phyloP scores from a whole-genome alignment of 345 rosid genomes.

The Melaleuca quinquenervia region DNA sequence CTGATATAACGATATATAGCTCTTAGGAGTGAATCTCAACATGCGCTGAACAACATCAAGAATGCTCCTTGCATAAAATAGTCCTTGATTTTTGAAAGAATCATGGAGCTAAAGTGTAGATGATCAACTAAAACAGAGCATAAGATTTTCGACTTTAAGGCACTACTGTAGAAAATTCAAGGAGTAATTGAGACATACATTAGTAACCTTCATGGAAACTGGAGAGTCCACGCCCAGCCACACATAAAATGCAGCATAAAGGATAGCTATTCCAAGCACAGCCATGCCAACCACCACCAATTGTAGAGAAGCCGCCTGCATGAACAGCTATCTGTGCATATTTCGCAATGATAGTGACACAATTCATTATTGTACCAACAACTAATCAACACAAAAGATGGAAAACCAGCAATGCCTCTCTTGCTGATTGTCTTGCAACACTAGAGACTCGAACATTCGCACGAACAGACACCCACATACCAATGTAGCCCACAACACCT shows the following conservation, averaged over 20 bases:
- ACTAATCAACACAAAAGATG: not conserved
- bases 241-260: conserved; percentile 85
- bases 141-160: not conserved
- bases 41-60: not conserved
- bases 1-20: not conserved
- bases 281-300: conserved; percentile 99
- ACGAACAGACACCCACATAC: conserved; percentile 99
- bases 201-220: conserved; percentile 82
- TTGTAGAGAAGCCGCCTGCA: conserved; percentile 97
- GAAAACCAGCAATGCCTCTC: conserved; percentile 97
- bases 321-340: conserved; percentile 74
- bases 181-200: conserved; percentile 41
- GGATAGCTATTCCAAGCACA: conserved; percentile 90
- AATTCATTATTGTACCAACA: conserved; percentile 6
- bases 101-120: not conserved
- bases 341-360: conserved; percentile 12
- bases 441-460: conserved; percentile 98
- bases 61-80: not conserved
- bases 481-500: conserved; percentile 91
- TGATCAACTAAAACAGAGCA: not conserved
- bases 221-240: conserved; percentile 84
- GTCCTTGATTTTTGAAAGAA: not conserved
- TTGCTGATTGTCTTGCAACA: conserved; percentile 96
- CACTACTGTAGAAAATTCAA: not conserved
- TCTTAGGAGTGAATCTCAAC: not conserved